phyloP scores from a whole-genome alignment of 257 asterid species.

The Solanum pimpinellifolium region DNA sequence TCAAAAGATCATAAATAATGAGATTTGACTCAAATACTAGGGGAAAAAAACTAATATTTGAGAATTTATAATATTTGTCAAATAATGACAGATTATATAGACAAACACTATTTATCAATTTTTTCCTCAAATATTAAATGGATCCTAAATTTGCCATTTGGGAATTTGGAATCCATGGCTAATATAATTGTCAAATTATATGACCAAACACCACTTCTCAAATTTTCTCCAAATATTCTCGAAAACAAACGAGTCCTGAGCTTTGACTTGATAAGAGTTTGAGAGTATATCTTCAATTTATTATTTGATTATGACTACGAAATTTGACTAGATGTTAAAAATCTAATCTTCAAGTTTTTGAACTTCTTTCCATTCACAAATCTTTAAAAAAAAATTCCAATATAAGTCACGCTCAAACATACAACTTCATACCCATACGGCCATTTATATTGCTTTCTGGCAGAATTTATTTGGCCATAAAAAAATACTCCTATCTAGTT shows the following conservation, averaged over 20 bases:
- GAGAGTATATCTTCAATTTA: not conserved
- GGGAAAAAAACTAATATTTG: too few species aligned
- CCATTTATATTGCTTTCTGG: not conserved
- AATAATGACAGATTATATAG: too few species aligned
- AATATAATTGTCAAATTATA: not conserved
- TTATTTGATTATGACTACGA: not conserved
- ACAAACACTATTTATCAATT: too few species aligned
- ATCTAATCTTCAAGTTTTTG: not conserved
- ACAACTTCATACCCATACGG: not conserved
- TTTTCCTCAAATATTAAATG: too few species aligned
- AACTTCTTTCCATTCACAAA: not conserved
- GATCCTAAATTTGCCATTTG: not conserved
- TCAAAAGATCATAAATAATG: too few species aligned
- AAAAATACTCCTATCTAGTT: not conserved
- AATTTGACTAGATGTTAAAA: not conserved
- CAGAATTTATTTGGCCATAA: not conserved
- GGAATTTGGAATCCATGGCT: not conserved
- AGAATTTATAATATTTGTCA: too few species aligned
- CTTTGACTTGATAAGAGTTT: not conserved
- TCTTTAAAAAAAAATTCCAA: too few species aligned
- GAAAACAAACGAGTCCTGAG: not conserved
- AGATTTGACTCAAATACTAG: too few species aligned
- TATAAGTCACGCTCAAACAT: not conserved
- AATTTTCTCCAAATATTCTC: too few species aligned
- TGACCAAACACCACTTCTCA: not conserved